Evolutionary conservation across 2,329 filamentous ascomycete genomes (phyloP), one percentile per base, ranked within the genome.

Genomic region (Fusarium hainanense): DNA sequence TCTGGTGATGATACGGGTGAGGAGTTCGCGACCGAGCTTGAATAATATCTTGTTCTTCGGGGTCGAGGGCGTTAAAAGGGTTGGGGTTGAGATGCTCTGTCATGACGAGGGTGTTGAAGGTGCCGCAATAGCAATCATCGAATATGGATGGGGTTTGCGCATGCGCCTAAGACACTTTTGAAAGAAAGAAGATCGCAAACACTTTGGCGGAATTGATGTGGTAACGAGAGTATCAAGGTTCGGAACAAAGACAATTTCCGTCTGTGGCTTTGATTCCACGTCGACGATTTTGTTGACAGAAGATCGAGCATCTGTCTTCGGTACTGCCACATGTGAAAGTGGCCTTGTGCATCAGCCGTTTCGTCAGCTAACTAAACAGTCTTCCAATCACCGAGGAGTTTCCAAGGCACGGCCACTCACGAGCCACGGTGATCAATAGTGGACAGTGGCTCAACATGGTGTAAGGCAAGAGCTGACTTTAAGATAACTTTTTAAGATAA

Each of bases 1-100:
- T 84, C 61, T 86, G 87, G 73, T 85, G 88, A 74, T 88, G 87
- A 73, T 92, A 92, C 3, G 90, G 90, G 77, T 92, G 89, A 48
- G 90, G 90, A 44, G 89, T 90, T 72, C 90, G 87, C 56, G 85
- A 86, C 66, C 87, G 82, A 48, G 82, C 78, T 74, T 85, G 83
- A 73, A 88, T 74, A 52, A 68, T 74, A 50, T 81, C 78, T 49
- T 79, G 76, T 60, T 82, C 79, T 37, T 79, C 77, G 58, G 74
- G 71, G 25, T 80, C 77, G 70, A 77, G 73, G 72, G 75, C 66
- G 68, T 71, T 69, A 51, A 77, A 68, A 69, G 77, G 72, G 71
- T 78, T 77, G 60, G 79, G 79, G 68, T 76, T 77, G 68, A 82
- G 80, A 73, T 80, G 78, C 75, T 83, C 81, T 77, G 83, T 78